Evolutionary conservation across 148 eudicot species (phyloP).

Genomic region (Amaranthus hypochondriacus): DNA sequence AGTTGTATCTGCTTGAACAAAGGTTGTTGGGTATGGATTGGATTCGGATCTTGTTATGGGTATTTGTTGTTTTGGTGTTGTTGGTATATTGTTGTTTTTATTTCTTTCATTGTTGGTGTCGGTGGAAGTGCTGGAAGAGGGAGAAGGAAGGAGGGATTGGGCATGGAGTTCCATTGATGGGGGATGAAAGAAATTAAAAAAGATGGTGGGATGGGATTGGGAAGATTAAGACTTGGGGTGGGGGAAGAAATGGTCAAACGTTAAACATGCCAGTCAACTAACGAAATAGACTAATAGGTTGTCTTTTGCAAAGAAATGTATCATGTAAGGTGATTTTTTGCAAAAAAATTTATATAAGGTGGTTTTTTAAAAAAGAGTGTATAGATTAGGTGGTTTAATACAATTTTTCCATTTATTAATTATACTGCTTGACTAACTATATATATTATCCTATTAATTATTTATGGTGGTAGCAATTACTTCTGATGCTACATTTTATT

Average conservation of each 20-base stretch:
- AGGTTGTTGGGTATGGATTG: constrained; percentile 71
- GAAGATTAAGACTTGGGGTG: not conserved
- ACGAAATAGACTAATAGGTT: too few species aligned
- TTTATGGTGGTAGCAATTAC: too few species aligned
- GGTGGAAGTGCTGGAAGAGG: constrained; percentile 29
- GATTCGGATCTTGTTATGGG: constrained; percentile 45
- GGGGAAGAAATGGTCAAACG: not conserved
- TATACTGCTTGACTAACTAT: too few species aligned
- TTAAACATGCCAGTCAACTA: too few species aligned
- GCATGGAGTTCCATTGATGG: constrained; percentile 42
- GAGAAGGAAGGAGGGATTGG: constrained; percentile 31
- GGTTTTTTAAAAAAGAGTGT: too few species aligned
- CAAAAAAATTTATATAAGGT: too few species aligned
- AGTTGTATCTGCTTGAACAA: constrained; percentile 64
- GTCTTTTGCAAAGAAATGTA: too few species aligned
- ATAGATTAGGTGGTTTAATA: too few species aligned
- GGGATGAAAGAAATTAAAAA: not conserved
- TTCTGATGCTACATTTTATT: too few species aligned
- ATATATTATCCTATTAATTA: too few species aligned
- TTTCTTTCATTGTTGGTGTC: constrained; percentile 28
- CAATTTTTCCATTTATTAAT: too few species aligned
- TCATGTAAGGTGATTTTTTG: too few species aligned
- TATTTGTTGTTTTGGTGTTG: constrained; percentile 20
- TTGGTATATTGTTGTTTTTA: constrained; percentile 18
- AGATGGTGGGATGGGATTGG: not conserved